Conservation (phyloP, 345 rosid species). For the Arabidopsis arenosa region DNA sequence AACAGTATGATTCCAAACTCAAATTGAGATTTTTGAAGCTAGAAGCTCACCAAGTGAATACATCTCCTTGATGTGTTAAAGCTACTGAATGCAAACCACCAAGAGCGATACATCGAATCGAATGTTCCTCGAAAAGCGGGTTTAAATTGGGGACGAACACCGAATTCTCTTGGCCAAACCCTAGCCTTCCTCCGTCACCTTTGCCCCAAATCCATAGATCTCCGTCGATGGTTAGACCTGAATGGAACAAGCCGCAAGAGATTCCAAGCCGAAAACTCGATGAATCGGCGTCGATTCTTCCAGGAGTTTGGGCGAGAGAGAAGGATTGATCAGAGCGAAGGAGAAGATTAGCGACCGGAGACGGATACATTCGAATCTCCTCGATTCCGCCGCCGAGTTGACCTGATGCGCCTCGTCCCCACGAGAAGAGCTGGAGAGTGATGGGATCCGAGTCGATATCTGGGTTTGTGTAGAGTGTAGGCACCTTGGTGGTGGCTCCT, state of each 20-base stretch:
- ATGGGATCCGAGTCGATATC: constrained; percentile 41
- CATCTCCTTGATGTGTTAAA: constrained; percentile 66
- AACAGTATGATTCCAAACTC: constrained; percentile 9
- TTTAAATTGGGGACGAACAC: constrained; percentile 72
- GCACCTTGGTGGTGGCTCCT: constrained; percentile 48
- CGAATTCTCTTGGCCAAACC: constrained; percentile 82
- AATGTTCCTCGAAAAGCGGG: constrained; percentile 58
- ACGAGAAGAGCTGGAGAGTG: constrained; percentile 73
- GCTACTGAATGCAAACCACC: constrained; percentile 94
- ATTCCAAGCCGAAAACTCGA: constrained; percentile 59
- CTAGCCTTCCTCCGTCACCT: constrained; percentile 95
- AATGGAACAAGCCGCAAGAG: constrained; percentile 85
- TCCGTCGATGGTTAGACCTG: constrained; percentile 67
- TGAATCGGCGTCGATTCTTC: constrained; percentile 44
- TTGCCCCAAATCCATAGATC: constrained; percentile 89
- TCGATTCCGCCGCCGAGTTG: constrained; percentile 94
- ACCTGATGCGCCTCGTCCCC: constrained; percentile 96
- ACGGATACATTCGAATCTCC: constrained; percentile 73
- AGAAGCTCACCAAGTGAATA: constrained; percentile 76
- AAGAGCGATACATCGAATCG: constrained; percentile 60
- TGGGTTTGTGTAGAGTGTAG: constrained; percentile 56
- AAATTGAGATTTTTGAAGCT: background rate
- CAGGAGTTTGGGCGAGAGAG: constrained; percentile 62
- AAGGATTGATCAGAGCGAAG: constrained; percentile 56
- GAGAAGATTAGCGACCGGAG: constrained; percentile 63